Evolutionary conservation across 2,329 filamentous ascomycete species (phyloP), one percentile per base, ranked within the genome.

Genomic region (Erysiphe pulchra): DNA sequence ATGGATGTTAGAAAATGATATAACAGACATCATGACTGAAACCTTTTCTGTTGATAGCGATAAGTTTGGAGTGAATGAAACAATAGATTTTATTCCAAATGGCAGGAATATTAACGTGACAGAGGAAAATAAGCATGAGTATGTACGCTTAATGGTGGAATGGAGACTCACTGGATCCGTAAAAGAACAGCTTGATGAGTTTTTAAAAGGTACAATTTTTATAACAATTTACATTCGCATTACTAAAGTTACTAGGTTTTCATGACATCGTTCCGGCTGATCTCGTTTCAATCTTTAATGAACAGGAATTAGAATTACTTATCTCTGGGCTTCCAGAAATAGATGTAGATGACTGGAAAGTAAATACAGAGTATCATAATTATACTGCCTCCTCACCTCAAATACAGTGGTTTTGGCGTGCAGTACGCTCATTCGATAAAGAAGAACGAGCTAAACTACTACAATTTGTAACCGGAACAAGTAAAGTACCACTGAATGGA

Each of bases 391-490:
- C 86, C 0, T 94, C 90, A 2, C 82, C 84, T 40, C 92, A 98
- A 60, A 93, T 98, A 48, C 86, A 95, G 61, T 98, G 90, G 90
- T 98, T 98, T 74, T 98, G 90, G 90, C 80, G 92, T 56, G 90
- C 90, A 24, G 76, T 98, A 39, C 78, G 90, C 55, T 93, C 86
- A 4, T 98, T 94, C 58, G 92, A 95, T 66, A 95, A 95, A 65
- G 92, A 98, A 65, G 92, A 98, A 64, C 82, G 84, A 49, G 90
- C 90, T 55, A 98, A 98, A 63, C 67, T 98, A 50, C 71, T 98
- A 40, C 90, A 98, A 58, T 98, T 98, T 60, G 90, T 98, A 53
- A 98, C 92, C 1, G 90, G 90, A 60, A 98, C 92, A 16, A 92
- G 82, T 61, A 98, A 98, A 65, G 92, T 98, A 42, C 90, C 90